A percentile compares a stretch with the other conserved stretches of the same genome.
These are phyloP conservation scores for Fusarium nematophilum DNA, from an alignment of 2,329 filamentous ascomycete genomes.

Conservation along the genomic window DNA sequence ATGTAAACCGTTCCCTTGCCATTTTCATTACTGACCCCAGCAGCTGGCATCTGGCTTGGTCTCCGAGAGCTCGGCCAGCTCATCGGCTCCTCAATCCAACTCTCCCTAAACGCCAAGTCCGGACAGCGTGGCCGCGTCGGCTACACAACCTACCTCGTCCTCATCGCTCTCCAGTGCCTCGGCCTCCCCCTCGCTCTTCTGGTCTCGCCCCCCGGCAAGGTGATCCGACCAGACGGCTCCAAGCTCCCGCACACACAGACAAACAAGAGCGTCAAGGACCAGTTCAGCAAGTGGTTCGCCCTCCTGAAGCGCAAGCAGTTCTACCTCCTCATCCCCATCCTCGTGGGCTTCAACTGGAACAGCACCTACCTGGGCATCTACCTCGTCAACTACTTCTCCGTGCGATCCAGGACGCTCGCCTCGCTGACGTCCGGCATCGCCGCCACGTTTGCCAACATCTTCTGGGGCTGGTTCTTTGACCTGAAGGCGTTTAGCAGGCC, in stretches of 20 bases:
- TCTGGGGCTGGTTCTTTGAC: slow-evolving; percentile 64
- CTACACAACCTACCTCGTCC: slow-evolving; percentile 40
- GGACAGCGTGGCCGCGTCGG: slow-evolving; percentile 46
- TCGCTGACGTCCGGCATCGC: slow-evolving; percentile 58
- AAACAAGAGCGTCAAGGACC: slow-evolving; percentile 29
- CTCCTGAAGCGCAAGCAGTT: slow-evolving; percentile 58
- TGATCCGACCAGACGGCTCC: slow-evolving; percentile 37
- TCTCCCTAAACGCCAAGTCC: slow-evolving; percentile 59
- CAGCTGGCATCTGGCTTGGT: slow-evolving; percentile 63
- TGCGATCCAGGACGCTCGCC: slow-evolving; percentile 59
- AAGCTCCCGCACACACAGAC: slow-evolving; percentile 18
- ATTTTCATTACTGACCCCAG: background rate
- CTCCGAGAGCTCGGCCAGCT: slow-evolving; percentile 64
- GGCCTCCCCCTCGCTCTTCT: slow-evolving; percentile 39
- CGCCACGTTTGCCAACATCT: slow-evolving; percentile 57
- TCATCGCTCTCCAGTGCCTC: slow-evolving; percentile 41
- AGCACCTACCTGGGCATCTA: slow-evolving; percentile 63
- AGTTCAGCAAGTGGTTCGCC: slow-evolving; percentile 40
- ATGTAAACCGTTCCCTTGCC: background rate
- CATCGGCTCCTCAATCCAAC: slow-evolving; percentile 62
- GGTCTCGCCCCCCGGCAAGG: slow-evolving; percentile 37
- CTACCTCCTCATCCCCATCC: slow-evolving; percentile 60
- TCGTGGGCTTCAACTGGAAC: slow-evolving; percentile 64
- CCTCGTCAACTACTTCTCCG: slow-evolving; percentile 63
- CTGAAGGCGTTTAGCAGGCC: slow-evolving; percentile 54